A percentile compares a stretch with the other conserved stretches of the same genome.
phyloP scores from a whole-genome alignment of 164 flowering plant genomes.

The Umbilicus rupestris region DNA sequence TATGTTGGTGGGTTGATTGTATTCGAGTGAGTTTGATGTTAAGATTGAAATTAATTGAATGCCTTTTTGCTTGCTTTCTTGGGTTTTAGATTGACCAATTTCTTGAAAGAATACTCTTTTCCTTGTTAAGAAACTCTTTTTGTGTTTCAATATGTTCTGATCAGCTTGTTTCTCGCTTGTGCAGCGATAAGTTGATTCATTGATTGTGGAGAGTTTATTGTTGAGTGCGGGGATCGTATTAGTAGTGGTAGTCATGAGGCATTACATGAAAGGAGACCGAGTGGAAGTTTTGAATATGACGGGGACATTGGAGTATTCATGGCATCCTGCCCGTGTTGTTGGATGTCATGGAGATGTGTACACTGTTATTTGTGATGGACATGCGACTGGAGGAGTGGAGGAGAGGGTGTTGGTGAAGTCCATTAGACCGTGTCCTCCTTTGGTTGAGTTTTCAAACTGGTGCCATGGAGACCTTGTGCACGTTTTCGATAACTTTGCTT shows the following conservation, averaged over 20 bases:
- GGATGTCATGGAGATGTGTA: neutral
- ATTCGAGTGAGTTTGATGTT: too few species aligned
- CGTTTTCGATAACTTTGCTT: conserved; percentile 1
- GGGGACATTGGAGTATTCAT: conserved; percentile 5
- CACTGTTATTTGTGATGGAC: neutral
- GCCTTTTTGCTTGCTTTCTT: too few species aligned
- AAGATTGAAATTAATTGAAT: too few species aligned
- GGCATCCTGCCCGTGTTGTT: conserved; percentile 5
- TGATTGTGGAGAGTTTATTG: neutral
- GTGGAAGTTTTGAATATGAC: neutral
- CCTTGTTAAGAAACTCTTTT: neutral
- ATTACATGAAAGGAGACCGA: neutral
- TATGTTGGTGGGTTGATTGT: too few species aligned
- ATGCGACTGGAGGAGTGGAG: neutral
- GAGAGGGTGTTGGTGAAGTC: conserved; percentile 1
- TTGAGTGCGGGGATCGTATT: neutral
- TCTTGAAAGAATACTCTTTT: too few species aligned
- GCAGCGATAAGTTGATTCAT: neutral
- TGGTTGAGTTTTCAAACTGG: conserved; percentile 2
- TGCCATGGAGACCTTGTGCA: conserved; percentile 3
- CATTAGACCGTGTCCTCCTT: neutral
- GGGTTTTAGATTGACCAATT: too few species aligned
- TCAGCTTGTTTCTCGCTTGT: too few species aligned
- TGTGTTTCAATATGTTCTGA: neutral
- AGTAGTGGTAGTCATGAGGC: neutral